A percentile compares a stretch with the other conserved stretches of the same genome.
These are phyloP conservation scores for Xylaria sp. DNA, from an alignment of 495 filamentous ascomycete species.

Conservation along the genomic window DNA sequence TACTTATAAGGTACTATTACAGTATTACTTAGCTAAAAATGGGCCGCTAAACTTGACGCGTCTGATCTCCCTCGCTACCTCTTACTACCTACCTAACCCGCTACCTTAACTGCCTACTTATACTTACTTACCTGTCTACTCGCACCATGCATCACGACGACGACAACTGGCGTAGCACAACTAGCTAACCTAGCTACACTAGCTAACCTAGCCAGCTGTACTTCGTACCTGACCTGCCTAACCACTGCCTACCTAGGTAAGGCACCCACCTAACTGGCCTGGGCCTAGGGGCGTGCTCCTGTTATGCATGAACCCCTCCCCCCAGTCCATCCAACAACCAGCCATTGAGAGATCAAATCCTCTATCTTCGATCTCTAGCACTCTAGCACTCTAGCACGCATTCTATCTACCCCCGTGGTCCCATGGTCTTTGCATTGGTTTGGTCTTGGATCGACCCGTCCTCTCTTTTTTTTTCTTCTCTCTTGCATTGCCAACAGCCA, in stretches of 20 bases:
- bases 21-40: background rate
- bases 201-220: background rate
- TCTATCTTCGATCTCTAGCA: conserved; percentile 19
- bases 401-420: conserved; percentile 5
- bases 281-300: conserved; percentile 14
- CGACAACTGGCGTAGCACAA: conserved; percentile 1
- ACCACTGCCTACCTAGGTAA: conserved; percentile 15
- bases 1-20: too few relatives aligned
- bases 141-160: conserved; percentile 4
- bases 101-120: too few relatives aligned
- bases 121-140: background rate
- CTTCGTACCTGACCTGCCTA: conserved; percentile 1
- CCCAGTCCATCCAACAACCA: conserved; percentile 16
- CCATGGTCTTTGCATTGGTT: conserved; percentile 25
- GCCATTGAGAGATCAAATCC: conserved; percentile 22
- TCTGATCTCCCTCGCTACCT: background rate
- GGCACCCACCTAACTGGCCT: conserved; percentile 11
- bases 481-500: conserved; percentile 24
- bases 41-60: background rate
- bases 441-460: conserved; percentile 17
- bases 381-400: too few relatives aligned
- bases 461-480: conserved; percentile 22
- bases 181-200: background rate
- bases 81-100: background rate
- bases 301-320: conserved; percentile 30